Evolutionary conservation across 176 grass and related monocot species (phyloP).

Genomic region (Hordeum marinum): DNA sequence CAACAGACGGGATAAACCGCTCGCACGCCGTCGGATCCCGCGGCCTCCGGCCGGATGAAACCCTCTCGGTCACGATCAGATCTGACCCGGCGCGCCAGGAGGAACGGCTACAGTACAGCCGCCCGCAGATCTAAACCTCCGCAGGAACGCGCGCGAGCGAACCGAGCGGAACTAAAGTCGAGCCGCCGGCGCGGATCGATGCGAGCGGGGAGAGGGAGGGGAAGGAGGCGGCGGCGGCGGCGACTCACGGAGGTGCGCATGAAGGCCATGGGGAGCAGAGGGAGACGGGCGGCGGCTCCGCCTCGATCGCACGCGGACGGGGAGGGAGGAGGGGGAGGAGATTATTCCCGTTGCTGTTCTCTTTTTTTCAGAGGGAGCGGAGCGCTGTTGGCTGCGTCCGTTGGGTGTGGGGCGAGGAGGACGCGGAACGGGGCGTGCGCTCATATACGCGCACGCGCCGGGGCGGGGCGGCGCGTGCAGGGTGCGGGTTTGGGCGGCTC

Average conservation of each 20-base stretch:
- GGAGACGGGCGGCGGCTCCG: background rate
- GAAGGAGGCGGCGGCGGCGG: no score
- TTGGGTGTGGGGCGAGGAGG: background rate
- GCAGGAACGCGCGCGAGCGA: background rate
- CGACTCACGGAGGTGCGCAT: conserved; percentile 48
- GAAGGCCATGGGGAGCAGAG: conserved; percentile 53
- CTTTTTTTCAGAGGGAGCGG: background rate
- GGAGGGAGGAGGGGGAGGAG: background rate
- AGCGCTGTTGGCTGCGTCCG: background rate
- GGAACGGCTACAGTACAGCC: background rate
- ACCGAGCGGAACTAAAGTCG: background rate
- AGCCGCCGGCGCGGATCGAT: background rate
- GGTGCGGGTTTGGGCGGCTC: no score
- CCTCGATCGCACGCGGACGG: conserved; percentile 40
- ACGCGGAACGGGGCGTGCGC: background rate
- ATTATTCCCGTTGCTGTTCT: conserved; percentile 9
- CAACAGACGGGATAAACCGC: background rate
- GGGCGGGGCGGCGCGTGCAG: background rate
- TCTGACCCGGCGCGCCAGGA: background rate
- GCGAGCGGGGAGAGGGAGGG: background rate
- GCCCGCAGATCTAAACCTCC: conserved; percentile 27
- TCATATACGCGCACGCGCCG: conserved; percentile 11
- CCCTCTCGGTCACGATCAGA: background rate
- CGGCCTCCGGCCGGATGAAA: background rate
- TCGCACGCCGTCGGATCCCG: background rate